Evolutionary conservation across 23 red algal species (phyloP), one percentile per base, ranked within the genome.

Genomic region (Pyropia yezoensis): DNA sequence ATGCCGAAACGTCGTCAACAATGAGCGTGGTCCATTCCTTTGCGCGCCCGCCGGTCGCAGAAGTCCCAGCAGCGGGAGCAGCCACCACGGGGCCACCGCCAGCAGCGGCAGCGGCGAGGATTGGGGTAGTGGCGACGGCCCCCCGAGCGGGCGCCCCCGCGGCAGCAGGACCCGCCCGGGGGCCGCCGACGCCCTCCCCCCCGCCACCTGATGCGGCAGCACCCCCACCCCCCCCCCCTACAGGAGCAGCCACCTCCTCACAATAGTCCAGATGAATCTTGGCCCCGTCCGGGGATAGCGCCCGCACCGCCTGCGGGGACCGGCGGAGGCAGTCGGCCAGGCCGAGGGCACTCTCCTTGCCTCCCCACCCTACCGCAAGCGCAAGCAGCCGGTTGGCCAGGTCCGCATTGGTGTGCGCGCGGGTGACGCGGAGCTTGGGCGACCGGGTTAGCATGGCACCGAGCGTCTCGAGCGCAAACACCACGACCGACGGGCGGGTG

Each of bases 401-500:
- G 33, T 77, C 66, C 52, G 50, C 21, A 33, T 57, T 88, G 50
- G 63, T 52, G 59, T 53, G 62, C 52, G 62, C 61, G 1, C 71
- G 70, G 6, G 71, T 56, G 17, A 69, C 20, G 21, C 82, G 59
- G 62, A 69, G 59, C 50, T 80, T 77, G 53, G 45, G 50, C 32
- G 66, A 79, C 54, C 70, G 60, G 28, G 71, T 66, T 16, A 78
- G 61, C 18, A 88, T 21, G 56, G 76, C 60, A 57, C 69, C 49
- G n/a, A 88, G 54, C 34, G 67, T 71, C 70, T 88, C 83, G 14
- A 88, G 66, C 22, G 83, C 39, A 15, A 88, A 56, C 22, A 78
- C 52, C 19, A 88, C 66, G 57, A 88, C 73, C n/a, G 74, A 63
- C 8, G 66, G 28, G 53, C 70, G 49, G n/a, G 55, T 65, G 63